Evolutionary conservation across 768 basidiomycete genomes (phyloP).

Genomic region (Omphalotus guepiniiformis): DNA sequence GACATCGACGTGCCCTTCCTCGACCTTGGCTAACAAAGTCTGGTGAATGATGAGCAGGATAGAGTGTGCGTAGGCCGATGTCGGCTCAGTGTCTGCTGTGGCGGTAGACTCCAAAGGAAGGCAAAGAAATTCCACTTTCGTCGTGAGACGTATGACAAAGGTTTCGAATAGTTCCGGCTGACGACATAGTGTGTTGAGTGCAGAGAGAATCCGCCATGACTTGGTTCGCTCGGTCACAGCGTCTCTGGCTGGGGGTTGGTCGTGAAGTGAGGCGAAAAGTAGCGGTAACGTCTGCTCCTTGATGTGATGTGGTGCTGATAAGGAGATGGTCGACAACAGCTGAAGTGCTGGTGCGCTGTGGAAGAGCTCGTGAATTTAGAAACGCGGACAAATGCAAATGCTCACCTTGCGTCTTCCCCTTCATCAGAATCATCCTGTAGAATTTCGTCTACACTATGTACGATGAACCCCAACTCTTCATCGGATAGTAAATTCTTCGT

Average conservation of each 20-base stretch:
- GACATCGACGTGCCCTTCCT: conserved; percentile 63
- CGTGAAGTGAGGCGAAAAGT: conserved; percentile 74
- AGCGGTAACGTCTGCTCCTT: conserved; percentile 74
- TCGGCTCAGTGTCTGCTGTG: conserved; percentile 45
- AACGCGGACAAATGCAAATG: neutral
- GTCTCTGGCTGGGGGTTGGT: conserved; percentile 51
- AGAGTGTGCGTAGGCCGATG: conserved; percentile 83
- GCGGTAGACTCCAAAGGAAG: conserved; percentile 28
- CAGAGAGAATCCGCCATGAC: conserved; percentile 64
- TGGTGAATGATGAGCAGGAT: conserved; percentile 67
- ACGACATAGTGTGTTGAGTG: conserved; percentile 68
- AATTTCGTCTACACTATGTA: conserved; percentile 71
- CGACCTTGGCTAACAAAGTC: conserved; percentile 46
- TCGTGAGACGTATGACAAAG: conserved; percentile 69
- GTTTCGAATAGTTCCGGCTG: conserved; percentile 80
- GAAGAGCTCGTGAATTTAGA: conserved; percentile 3
- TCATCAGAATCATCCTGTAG: conserved; percentile 49
- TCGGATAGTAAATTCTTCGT: conserved; percentile 59
- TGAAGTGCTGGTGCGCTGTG: conserved; percentile 56
- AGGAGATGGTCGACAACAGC: conserved; percentile 60
- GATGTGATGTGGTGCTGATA: conserved; percentile 57
- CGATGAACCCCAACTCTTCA: conserved; percentile 75
- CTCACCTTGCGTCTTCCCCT: conserved; percentile 52
- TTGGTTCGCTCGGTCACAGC: conserved; percentile 52
- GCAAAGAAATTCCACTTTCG: conserved; percentile 74